These are phyloP conservation scores for Heritiera fomes DNA, from an alignment of 345 rosid species.

Conservation along the genomic window DNA sequence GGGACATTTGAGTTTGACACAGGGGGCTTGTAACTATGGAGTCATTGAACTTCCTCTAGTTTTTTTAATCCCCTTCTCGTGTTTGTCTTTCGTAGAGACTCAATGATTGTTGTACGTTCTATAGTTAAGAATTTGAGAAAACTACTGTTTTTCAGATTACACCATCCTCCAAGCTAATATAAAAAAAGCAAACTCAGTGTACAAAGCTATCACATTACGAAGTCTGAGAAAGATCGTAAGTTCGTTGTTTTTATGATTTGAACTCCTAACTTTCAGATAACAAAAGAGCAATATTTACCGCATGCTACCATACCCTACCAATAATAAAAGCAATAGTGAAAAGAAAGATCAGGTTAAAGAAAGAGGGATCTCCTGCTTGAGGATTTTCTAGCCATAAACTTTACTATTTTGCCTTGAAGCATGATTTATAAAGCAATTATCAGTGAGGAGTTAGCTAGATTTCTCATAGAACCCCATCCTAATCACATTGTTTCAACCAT, in stretches of 20 bases:
- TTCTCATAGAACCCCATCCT: background rate
- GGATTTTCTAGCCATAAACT: background rate
- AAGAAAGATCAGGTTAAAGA: background rate
- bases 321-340: background rate
- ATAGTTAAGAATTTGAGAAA: background rate
- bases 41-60: background rate
- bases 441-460: background rate
- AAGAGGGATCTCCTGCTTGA: background rate
- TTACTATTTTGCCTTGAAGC: background rate
- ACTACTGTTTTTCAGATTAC: background rate
- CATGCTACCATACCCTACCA: background rate
- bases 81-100: background rate
- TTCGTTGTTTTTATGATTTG: too few species aligned
- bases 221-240: too few species aligned
- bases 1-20: slow-evolving; percentile 8
- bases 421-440: too few species aligned
- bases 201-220: too few species aligned
- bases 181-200: too few species aligned
- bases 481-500: background rate
- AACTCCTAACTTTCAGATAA: too few species aligned
- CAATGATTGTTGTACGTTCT: background rate
- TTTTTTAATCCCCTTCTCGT: background rate
- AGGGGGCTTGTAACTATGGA: background rate
- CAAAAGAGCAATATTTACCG: background rate
- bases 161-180: background rate